Conservation (phyloP, 495 filamentous ascomycete species). For the Talaromyces thailandensis region DNA sequence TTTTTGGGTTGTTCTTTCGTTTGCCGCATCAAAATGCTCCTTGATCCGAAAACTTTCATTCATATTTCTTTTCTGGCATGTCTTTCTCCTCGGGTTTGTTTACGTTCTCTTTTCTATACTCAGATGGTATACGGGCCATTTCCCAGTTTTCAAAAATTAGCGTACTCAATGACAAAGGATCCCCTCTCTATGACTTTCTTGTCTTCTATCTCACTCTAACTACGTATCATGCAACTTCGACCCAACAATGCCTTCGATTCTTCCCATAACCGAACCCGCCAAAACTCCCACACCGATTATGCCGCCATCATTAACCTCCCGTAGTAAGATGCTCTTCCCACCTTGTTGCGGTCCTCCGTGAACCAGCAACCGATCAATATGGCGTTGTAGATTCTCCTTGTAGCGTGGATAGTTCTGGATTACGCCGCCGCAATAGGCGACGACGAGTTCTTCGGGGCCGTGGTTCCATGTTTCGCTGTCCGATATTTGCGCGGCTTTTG, state of each 20-base stretch:
- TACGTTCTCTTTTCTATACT: neutral
- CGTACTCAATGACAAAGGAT: neutral
- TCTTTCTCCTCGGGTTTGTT: neutral
- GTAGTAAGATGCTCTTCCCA: constrained; percentile 47
- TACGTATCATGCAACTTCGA: constrained; percentile 8
- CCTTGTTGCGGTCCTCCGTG: constrained; percentile 36
- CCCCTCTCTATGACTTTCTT: neutral
- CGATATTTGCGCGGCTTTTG: neutral
- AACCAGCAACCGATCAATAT: constrained; percentile 49
- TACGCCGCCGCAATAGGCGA: constrained; percentile 65
- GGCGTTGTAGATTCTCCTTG: constrained; percentile 48
- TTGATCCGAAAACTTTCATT: neutral
- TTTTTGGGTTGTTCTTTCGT: neutral
- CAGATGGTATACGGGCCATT: neutral
- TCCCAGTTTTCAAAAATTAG: neutral
- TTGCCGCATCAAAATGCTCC: neutral
- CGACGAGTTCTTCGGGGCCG: constrained; percentile 47
- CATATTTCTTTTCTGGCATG: neutral
- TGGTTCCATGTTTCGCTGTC: constrained; percentile 13
- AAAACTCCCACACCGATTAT: constrained; percentile 63
- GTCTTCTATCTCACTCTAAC: neutral
- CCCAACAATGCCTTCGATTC: constrained; percentile 22
- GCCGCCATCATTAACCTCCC: constrained; percentile 60
- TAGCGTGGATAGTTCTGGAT: constrained; percentile 66
- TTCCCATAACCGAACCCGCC: constrained; percentile 35